Percentiles rank a stretch among this genome's conserved stretches.
phyloP scores from a whole-genome alignment of 2,329 filamentous ascomycete species.

The Claviceps sp. region DNA sequence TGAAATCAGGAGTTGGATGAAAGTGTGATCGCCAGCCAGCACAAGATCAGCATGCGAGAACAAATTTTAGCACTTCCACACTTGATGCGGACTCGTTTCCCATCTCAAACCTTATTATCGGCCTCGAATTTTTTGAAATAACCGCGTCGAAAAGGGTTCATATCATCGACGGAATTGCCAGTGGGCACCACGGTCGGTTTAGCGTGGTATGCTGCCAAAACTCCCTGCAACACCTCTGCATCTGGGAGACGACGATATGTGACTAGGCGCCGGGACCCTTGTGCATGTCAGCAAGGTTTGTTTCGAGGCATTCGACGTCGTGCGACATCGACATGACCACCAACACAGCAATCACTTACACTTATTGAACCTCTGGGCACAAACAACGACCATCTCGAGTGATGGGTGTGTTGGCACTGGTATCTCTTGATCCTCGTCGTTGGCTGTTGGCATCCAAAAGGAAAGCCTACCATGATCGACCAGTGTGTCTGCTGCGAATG shows the following conservation, averaged over 20 bases:
- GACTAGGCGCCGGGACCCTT: slow-evolving; percentile 76
- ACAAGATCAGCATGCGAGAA: not conserved
- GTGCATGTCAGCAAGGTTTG: not conserved
- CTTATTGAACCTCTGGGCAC: slow-evolving; percentile 78
- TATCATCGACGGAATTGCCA: slow-evolving; percentile 42
- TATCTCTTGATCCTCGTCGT: slow-evolving; percentile 64
- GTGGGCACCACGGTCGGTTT: slow-evolving; percentile 16
- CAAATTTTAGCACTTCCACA: not conserved
- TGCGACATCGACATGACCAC: not conserved
- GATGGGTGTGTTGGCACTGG: slow-evolving; percentile 63
- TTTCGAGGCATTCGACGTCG: not conserved
- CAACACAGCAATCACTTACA: slow-evolving; percentile 38
- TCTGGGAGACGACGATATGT: slow-evolving; percentile 67
- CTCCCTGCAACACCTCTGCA: slow-evolving; percentile 32
- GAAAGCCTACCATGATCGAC: slow-evolving; percentile 69
- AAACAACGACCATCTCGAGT: slow-evolving; percentile 60
- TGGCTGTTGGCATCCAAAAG: slow-evolving; percentile 96
- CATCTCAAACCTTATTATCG: not conserved
- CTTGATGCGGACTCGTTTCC: not conserved
- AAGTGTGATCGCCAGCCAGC: not conserved
- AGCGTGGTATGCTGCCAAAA: slow-evolving; percentile 23
- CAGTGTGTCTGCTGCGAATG: slow-evolving; percentile 64
- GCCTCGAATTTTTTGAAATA: slow-evolving; percentile 43
- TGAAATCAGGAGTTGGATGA: not conserved
- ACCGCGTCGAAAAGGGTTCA: slow-evolving; percentile 45